Percentiles rank a stretch among this genome's conserved stretches.
Conservation (phyloP, 73 alveolate species). For the Paramecium tetraurelia region DNA sequence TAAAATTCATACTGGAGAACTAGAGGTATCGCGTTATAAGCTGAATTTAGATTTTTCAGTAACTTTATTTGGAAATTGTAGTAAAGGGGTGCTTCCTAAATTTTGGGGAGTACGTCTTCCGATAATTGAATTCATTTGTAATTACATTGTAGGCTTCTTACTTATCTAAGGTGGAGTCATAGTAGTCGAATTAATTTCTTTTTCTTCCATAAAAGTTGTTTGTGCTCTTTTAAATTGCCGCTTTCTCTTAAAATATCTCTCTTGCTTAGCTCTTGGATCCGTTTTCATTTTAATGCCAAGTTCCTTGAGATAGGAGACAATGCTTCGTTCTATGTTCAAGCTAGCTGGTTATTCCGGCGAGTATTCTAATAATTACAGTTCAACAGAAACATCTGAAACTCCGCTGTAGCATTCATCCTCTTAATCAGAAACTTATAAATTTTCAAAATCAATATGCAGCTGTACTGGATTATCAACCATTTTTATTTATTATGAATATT, state of each 20-base stretch:
- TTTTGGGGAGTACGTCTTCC: neutral
- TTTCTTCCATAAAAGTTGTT: slow-evolving; percentile 5
- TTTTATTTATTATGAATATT: neutral
- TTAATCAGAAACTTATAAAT: neutral
- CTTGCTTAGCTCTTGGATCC: slow-evolving; percentile 36
- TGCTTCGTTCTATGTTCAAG: slow-evolving; percentile 1
- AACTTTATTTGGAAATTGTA: neutral
- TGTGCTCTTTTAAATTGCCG: neutral
- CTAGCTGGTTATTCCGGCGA: neutral
- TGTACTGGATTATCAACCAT: slow-evolving; percentile 17
- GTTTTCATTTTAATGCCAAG: slow-evolving; percentile 29
- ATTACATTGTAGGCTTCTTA: neutral
- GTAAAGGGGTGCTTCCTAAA: slow-evolving; percentile 39
- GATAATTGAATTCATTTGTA: neutral
- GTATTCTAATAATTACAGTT: neutral
- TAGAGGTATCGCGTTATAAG: neutral
- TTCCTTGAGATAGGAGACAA: slow-evolving; percentile 1
- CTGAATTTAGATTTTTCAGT: slow-evolving; percentile 41
- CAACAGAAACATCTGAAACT: slow-evolving; percentile 9
- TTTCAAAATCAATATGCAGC: neutral
- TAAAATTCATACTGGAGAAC: neutral
- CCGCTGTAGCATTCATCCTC: slow-evolving; percentile 44
- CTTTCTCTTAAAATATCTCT: neutral
- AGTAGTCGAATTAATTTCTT: neutral
- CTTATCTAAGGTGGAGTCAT: neutral